A percentile compares a stretch with the other conserved stretches of the same genome.
Evolutionary conservation across 768 basidiomycete species (phyloP).

Genomic region (Suillus brevipes): DNA sequence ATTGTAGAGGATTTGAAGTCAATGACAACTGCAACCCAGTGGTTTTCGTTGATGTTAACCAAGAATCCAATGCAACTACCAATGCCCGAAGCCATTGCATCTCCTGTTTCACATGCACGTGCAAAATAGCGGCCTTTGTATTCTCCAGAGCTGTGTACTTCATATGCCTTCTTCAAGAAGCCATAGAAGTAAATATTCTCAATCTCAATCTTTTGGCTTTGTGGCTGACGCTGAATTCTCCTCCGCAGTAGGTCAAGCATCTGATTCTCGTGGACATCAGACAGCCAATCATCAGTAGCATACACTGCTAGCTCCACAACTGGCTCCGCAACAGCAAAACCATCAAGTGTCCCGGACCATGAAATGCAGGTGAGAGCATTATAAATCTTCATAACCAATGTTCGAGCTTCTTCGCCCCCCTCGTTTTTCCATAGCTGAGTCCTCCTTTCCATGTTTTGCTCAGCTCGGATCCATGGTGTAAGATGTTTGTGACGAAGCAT

Average conservation of each 20-base stretch:
- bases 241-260: conserved; percentile 3
- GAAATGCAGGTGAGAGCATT: neutral
- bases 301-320: neutral
- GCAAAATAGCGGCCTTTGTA: neutral
- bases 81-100: neutral
- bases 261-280: neutral
- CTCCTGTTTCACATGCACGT: neutral
- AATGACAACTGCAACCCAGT: neutral
- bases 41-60: neutral
- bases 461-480: neutral
- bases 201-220: neutral
- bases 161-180: neutral
- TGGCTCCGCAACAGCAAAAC: neutral
- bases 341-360: neutral
- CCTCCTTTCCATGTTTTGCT: neutral
- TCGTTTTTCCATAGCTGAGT: neutral
- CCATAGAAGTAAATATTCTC: neutral
- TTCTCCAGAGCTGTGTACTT: neutral
- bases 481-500: neutral
- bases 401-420: neutral
- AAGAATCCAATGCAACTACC: neutral
- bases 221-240: neutral
- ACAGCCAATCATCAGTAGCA: neutral
- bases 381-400: neutral
- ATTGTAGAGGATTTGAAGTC: neutral